phyloP scores from a whole-genome alignment of 768 basidiomycete species.

The Tricholoma saponaceum region DNA sequence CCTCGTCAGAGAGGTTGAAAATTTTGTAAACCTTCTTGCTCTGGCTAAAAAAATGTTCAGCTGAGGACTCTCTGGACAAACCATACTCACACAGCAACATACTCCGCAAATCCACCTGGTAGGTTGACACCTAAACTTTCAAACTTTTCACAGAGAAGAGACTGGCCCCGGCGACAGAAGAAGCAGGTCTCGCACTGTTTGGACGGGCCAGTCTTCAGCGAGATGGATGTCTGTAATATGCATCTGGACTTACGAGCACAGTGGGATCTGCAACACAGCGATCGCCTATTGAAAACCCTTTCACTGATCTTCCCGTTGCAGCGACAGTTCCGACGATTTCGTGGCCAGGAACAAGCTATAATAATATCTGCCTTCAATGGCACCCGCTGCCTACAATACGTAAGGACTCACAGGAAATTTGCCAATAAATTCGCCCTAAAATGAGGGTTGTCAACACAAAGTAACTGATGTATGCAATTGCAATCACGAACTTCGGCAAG shows the following conservation, averaged over 20 bases:
- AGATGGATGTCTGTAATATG: background rate
- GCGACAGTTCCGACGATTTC: conserved; percentile 27
- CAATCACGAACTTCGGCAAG: conserved; percentile 41
- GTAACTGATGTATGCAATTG: background rate
- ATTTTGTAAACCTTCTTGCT: conserved; percentile 71
- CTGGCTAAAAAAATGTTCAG: conserved; percentile 35
- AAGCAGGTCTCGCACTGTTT: conserved; percentile 50
- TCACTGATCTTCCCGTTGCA: conserved; percentile 48
- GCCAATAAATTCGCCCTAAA: conserved; percentile 62
- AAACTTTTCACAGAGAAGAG: conserved; percentile 70
- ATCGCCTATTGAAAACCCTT: conserved; percentile 58
- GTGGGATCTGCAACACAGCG: conserved; percentile 64
- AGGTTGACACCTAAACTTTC: conserved; percentile 57
- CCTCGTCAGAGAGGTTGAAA: conserved; percentile 70
- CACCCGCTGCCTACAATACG: background rate
- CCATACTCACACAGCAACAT: conserved; percentile 56
- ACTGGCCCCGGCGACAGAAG: conserved; percentile 68
- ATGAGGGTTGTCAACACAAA: conserved; percentile 1
- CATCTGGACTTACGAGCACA: conserved; percentile 30
- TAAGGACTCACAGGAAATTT: conserved; percentile 53
- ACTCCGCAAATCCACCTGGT: conserved; percentile 73
- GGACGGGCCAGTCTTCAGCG: background rate
- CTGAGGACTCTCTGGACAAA: background rate
- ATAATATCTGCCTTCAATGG: background rate
- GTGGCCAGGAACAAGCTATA: conserved; percentile 41